phyloP scores from a whole-genome alignment of 805 yeast species.

The Lipomyces sp. region DNA sequence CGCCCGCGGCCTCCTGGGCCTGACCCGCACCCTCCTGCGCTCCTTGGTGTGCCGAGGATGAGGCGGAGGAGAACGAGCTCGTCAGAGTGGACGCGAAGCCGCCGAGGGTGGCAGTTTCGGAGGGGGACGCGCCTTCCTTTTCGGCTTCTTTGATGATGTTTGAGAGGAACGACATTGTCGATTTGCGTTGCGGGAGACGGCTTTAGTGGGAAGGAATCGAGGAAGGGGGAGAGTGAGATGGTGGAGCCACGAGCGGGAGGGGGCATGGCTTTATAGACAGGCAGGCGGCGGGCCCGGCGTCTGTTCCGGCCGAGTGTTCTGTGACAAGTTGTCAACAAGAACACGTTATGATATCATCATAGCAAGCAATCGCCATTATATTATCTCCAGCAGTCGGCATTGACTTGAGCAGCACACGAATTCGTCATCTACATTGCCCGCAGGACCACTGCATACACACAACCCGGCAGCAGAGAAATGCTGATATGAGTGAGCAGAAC shows the following conservation, averaged over 20 bases:
- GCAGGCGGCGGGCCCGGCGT: background rate
- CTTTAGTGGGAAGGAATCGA: background rate
- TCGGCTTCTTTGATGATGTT: slow-evolving; percentile 5
- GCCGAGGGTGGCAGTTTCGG: slow-evolving; percentile 1
- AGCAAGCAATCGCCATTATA: no score
- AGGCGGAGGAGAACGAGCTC: background rate
- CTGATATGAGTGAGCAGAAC: no score
- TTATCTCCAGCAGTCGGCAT: no score
- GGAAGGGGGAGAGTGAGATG: background rate
- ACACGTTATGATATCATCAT: no score
- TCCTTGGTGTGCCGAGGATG: slow-evolving; percentile 3
- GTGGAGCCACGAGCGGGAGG: background rate
- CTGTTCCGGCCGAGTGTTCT: background rate
- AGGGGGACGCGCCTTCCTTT: slow-evolving; percentile 1
- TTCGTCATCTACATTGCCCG: no score
- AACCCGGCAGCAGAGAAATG: no score
- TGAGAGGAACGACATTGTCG: slow-evolving; percentile 15
- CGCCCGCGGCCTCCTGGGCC: slow-evolving; percentile 3
- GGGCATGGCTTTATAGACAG: background rate
- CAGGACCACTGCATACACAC: no score
- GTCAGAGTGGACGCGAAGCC: no score
- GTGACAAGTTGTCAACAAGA: no score
- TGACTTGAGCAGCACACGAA: no score
- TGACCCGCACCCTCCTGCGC: slow-evolving; percentile 8
- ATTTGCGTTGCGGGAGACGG: no score